Conservation (phyloP, 148 eudicot genomes). For the Nepenthes gracilis region DNA sequence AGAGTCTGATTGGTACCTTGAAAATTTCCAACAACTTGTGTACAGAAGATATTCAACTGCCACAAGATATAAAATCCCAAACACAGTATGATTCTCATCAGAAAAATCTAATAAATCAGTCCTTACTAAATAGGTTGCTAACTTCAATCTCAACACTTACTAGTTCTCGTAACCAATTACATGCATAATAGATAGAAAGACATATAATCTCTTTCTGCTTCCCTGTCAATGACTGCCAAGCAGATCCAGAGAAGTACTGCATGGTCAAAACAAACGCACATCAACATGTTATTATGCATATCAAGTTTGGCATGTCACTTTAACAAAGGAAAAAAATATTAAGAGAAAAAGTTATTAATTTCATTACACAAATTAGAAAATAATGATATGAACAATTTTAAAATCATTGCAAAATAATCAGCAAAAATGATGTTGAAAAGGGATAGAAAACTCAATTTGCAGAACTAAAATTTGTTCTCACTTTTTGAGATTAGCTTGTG, state of each 20-base stretch:
- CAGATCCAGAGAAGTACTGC: slow-evolving; percentile 23
- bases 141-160: slow-evolving; percentile 22
- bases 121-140: neutral
- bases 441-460: too few relatives aligned
- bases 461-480: too few relatives aligned
- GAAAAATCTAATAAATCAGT: neutral
- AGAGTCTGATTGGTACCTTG: slow-evolving; percentile 34
- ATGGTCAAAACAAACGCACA: slow-evolving; percentile 2
- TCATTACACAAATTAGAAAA: too few relatives aligned
- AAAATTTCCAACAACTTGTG: slow-evolving; percentile 39
- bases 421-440: too few relatives aligned
- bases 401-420: too few relatives aligned
- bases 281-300: slow-evolving; percentile 5
- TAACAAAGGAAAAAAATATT: too few relatives aligned
- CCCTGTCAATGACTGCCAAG: slow-evolving; percentile 28
- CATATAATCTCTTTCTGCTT: slow-evolving; percentile 42
- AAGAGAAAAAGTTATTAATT: too few relatives aligned
- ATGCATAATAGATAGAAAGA: slow-evolving; percentile 49
- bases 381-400: too few relatives aligned
- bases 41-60: slow-evolving; percentile 45
- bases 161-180: slow-evolving; percentile 59
- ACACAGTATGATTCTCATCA: slow-evolving; percentile 1
- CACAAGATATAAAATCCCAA: neutral
- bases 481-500: too few relatives aligned
- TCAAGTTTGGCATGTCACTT: neutral